Evolutionary conservation across 441 rosid species (phyloP).

Genomic region (Eugenia klotzschiana): DNA sequence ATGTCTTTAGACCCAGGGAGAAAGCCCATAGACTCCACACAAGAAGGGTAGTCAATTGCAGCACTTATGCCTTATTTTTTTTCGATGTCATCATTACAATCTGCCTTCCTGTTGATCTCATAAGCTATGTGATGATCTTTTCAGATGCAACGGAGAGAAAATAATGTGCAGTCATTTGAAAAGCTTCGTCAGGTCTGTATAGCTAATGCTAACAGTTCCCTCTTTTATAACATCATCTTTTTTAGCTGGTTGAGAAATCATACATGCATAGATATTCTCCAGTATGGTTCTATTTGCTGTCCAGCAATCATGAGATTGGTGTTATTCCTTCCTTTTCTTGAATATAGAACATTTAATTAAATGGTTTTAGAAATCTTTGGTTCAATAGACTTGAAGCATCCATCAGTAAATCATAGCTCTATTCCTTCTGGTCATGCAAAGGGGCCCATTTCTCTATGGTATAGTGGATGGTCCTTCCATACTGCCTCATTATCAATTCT

Average conservation of each 20-base stretch:
- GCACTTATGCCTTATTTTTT: background rate
- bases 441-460: background rate
- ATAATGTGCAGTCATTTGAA: slow-evolving; percentile 91
- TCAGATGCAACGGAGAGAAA: slow-evolving; percentile 97
- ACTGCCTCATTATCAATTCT: background rate
- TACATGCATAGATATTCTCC: background rate
- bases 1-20: slow-evolving; percentile 92
- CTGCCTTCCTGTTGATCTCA: background rate
- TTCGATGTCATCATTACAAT: background rate
- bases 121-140: background rate
- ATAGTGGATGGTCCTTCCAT: background rate
- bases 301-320: background rate
- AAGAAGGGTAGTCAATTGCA: slow-evolving; percentile 47
- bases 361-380: background rate
- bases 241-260: background rate
- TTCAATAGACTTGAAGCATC: background rate
- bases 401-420: background rate
- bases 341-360: background rate
- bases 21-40: slow-evolving; percentile 93
- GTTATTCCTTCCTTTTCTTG: too few species aligned
- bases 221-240: background rate
- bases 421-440: background rate
- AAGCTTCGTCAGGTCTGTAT: slow-evolving; percentile 84
- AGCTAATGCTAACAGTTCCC: background rate
- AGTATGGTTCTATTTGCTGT: background rate